Conservation (phyloP, 2,329 filamentous ascomycete species). For the Ceratocystis cacaofunesta region DNA sequence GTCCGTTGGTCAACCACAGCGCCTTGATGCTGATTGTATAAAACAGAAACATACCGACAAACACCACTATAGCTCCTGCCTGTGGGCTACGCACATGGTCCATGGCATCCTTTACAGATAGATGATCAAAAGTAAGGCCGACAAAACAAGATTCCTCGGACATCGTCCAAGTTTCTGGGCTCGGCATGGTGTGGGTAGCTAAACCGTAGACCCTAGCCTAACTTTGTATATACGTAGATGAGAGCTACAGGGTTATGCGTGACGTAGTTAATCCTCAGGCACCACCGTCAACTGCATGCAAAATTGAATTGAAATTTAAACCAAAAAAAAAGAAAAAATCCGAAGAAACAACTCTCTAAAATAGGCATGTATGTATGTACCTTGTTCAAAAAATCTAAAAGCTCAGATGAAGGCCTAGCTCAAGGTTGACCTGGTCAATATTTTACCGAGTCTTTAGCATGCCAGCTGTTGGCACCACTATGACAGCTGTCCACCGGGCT, state of each 20-base stretch:
- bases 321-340: not conserved
- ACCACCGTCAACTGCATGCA: too few species aligned
- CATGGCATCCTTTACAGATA: slow-evolving; percentile 45
- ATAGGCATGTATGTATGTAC: too few species aligned
- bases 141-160: slow-evolving; percentile 45
- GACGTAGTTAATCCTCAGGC: not conserved
- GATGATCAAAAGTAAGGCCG: slow-evolving; percentile 47
- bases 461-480: too few species aligned
- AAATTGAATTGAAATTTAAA: too few species aligned
- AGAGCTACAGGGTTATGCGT: not conserved
- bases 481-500: too few species aligned
- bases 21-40: slow-evolving; percentile 16
- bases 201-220: not conserved
- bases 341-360: not conserved
- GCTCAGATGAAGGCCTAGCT: too few species aligned
- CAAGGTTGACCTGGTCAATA: too few species aligned
- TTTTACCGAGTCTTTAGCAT: not conserved
- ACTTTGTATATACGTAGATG: not conserved
- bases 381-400: too few species aligned
- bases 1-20: not conserved
- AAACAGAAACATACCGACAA: slow-evolving; percentile 42
- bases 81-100: slow-evolving; percentile 54
- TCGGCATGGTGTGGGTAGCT: not conserved
- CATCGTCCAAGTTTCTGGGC: slow-evolving; percentile 25
- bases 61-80: slow-evolving; percentile 63